Evolutionary conservation across 2,329 filamentous ascomycete genomes (phyloP), one percentile per base, ranked within the genome.

Genomic region (Aspergillus amoenus): DNA sequence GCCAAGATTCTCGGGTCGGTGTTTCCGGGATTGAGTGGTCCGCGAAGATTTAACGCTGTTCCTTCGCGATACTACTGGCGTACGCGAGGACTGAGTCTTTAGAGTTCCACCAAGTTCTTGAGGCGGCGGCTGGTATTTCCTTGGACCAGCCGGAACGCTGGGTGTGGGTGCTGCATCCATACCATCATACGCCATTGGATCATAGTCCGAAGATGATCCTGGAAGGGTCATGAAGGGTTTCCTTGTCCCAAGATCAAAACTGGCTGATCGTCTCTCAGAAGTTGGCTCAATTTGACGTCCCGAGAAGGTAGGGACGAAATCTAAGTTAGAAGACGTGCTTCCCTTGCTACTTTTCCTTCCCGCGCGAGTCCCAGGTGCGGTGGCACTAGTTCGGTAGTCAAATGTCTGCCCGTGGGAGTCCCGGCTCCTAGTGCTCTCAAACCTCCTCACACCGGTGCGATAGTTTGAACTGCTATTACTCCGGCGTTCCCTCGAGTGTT

Each of bases 161-260:
- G 93, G 93, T 39, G 88, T 93, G 13, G 93, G 93, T 24, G 92
- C 93, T 51, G 91, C 89, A 70, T 94, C 89, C 75, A 88, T 86
- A 18, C 64, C 68, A 66, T 88, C 84, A 50, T 75, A 68, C n/a
- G 66, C 39, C 9, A 64, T 58, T 13, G 64, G 57, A 17, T 68
- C 67, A 51, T 69, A 62, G 6, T 61, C 64, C n/a, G 69, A 61
- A 5, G 78, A 59, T 1, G 76, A 74, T 54, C 79, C 78, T 0
- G 73, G 71, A 61, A 72, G 68, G 8, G 68, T 41, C 3, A 74
- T 52, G 37, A 77, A 72, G 3, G 73, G 66, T 2, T 70, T 1
- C 69, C 71, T 42, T 30, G 74, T 67, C 39, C 73, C 74, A 52
- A 74, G 76, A 57, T 79, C 77, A 50, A 79, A 77, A 62, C 77